Evolutionary conservation across 768 basidiomycete species (phyloP), one percentile per base, ranked within the genome.

Genomic region (Artomyces pyxidatus): DNA sequence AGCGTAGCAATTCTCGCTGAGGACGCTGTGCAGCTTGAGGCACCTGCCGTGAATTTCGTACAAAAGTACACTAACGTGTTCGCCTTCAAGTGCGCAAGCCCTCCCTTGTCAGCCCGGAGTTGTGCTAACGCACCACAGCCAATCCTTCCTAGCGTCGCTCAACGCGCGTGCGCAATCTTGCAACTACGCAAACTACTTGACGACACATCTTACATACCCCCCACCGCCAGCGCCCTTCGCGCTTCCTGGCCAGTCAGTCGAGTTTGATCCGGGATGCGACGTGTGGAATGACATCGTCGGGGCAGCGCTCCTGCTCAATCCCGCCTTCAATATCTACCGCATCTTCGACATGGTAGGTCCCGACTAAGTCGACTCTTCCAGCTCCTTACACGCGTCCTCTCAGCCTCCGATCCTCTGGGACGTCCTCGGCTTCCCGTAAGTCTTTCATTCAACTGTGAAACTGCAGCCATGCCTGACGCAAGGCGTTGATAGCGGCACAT

Each of bases 1-100:
- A 28, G 40, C 11, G n/a, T 17, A 83, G 82, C 82, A 14, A 67
- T 65, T 1, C 54, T 87, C 4, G 78, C 80, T 0, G 84, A 75
- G 73, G 67, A 75, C 23, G 73, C 87, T 9, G 78, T 83, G 10
- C 83, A 85, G 60, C 64, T 72, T 45, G 70, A 88, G 62, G 83
- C 88, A 40, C 83, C 85, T 1, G 84, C 83, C 0, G 80, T 87
- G 23, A 68, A 74, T 50, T 88, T 88, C 52, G 86, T 88, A 5
- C 76, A 85, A 61, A 82, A 83, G 64, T 86, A 81, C 48, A 63
- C 79, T 54, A 69, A 77, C 51, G 76, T 88, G 11, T 88, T 89
- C 58, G 69, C 83, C 0, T 74, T 89, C 65, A 85, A 86, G 85
- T 86, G 52, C 25, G 78, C 58, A 6, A 37, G n/a, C n/a, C n/a